Evolutionary conservation across 257 asterid genomes (phyloP).

Genomic region (Solanum chaucha): DNA sequence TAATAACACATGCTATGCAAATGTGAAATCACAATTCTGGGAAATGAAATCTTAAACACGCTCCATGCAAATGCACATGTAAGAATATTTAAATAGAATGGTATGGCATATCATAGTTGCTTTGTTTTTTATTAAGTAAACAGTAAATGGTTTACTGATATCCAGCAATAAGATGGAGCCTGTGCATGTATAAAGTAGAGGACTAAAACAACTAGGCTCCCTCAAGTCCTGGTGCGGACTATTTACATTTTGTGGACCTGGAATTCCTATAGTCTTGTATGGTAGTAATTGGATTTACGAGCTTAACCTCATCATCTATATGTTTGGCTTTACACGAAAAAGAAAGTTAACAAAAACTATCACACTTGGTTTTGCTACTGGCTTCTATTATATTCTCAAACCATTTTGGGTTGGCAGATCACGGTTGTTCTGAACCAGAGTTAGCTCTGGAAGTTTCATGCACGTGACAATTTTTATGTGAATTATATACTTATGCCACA

Average conservation of each 20-base stretch:
- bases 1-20: not conserved
- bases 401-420: not conserved
- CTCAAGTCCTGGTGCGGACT: not conserved
- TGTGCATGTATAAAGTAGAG: not conserved
- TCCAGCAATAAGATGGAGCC: not conserved
- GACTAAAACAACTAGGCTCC: not conserved
- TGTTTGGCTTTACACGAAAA: not conserved
- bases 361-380: not conserved
- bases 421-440: not conserved
- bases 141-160: not conserved
- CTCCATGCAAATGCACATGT: not conserved
- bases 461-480: not conserved
- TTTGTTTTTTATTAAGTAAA: not conserved
- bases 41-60: not conserved
- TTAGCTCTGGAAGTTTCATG: not conserved
- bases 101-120: not conserved
- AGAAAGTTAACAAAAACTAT: not conserved
- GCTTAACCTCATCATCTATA: not conserved
- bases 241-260: not conserved
- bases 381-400: not conserved
- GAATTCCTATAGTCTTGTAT: not conserved
- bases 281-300: not conserved
- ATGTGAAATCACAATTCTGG: not conserved
- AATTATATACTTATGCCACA: too few species aligned
- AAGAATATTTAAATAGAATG: not conserved